phyloP scores from a whole-genome alignment of 2,329 filamentous ascomycete genomes.

The Saccharata proteae region DNA sequence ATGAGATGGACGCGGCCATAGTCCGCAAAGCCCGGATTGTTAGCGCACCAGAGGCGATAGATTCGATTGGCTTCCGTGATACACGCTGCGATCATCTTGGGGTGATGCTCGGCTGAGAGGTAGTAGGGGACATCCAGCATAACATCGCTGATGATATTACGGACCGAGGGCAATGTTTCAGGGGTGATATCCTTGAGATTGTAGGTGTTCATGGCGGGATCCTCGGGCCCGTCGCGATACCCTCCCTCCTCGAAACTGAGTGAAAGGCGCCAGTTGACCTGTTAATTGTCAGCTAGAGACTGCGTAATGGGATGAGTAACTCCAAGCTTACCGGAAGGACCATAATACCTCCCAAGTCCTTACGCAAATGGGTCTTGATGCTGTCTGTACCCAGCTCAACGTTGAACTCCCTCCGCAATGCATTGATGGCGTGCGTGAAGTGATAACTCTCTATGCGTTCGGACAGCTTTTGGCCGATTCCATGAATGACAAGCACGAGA shows the following conservation, averaged over 20 bases:
- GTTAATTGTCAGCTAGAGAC: neutral
- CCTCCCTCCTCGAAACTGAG: conserved; percentile 77
- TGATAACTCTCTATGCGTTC: conserved; percentile 93
- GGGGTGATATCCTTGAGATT: conserved; percentile 83
- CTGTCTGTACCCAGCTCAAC: conserved; percentile 63
- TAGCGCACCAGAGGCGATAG: conserved; percentile 88
- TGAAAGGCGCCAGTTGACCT: conserved; percentile 81
- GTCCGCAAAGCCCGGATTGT: conserved; percentile 76
- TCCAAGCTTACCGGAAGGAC: conserved; percentile 51
- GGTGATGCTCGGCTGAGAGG: conserved; percentile 79
- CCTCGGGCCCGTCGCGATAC: conserved; percentile 35
- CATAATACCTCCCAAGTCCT: conserved; percentile 82
- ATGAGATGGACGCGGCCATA: conserved; percentile 81
- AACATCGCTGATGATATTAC: conserved; percentile 88
- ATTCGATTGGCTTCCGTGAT: conserved; percentile 87
- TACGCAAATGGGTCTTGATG: conserved; percentile 63
- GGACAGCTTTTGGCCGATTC: conserved; percentile 92
- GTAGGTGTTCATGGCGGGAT: conserved; percentile 50
- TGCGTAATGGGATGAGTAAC: neutral
- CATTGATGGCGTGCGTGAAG: conserved; percentile 92
- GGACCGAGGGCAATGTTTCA: conserved; percentile 75
- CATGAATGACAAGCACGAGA: conserved; percentile 81
- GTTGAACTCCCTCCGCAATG: conserved; percentile 76
- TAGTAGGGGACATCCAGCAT: conserved; percentile 99
- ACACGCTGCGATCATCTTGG: conserved; percentile 84